Base-by-base conservation (phyloP, 108 stramenopile genomes). In the Pseudonitzschia delicatissima region DNA sequence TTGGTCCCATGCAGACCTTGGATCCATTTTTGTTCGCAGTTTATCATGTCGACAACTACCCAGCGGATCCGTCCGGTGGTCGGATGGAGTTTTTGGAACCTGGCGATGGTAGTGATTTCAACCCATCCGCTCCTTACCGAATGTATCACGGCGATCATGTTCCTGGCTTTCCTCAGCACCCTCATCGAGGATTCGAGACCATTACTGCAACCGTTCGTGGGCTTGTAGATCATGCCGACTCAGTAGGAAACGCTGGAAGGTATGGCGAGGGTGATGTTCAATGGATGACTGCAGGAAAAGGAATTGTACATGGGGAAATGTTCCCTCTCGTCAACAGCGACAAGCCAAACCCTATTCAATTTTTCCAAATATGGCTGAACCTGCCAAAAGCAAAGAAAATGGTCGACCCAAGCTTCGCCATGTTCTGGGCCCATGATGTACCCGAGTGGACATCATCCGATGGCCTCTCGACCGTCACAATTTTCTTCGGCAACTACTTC, bases 211-310 rank as follows among this genome's bases (percentile, higher is more conserved):
- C 90, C 2, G 71, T 91, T 9, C 57, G 82, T 25, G 89, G 94
- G 12, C 9, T 51, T 9, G 82, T 96, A 50, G 87, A 91, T 50
- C 92, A 96, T 59, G 70, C 79, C 27, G 92, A 96, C 72, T 77
- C 70, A 28, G 34, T 79, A 23, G 92, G 92, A 3, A 91, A 91
- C 73, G 77, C 60, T 0, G 86, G 81, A 20, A 65, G 83, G 5
- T 87, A 86, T 71, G 89, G 89, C 8, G 40, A 69, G 27, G 86
- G 84, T 11, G 92, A 94, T 72, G 65, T 96, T 5, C 95, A 96
- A 74, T 94, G 91, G 92, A 91, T 96, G 92, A 94, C 93, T 3
- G 92, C 95, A 8, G 95, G 91, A 17, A 44, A 48, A 21, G 95
- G 95, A 15, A 70, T 94, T 23, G 83, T 90, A 6, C 95, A 96